A percentile compares a stretch with the other conserved stretches of the same genome.
Conservation (phyloP, 139 green algal genomes). For the Picochlorum sp. region DNA sequence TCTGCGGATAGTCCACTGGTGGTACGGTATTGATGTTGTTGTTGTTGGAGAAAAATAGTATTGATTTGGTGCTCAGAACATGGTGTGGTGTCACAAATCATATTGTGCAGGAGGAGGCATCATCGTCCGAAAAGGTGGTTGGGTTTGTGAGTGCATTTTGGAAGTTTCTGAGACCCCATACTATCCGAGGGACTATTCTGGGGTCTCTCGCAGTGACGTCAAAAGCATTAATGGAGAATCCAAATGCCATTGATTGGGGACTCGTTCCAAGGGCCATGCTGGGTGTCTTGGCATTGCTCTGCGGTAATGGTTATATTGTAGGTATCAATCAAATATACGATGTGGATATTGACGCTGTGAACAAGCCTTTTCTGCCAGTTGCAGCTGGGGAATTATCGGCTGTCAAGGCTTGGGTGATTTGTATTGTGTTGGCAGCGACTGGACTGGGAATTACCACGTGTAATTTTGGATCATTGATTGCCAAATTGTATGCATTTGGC, state of each 20-base stretch:
- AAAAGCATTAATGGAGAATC: conserved; percentile 60
- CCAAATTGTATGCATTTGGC: conserved; percentile 78
- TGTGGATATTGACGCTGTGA: conserved; percentile 90
- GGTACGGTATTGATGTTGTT: too few relatives aligned
- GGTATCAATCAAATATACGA: conserved; percentile 98
- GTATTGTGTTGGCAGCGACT: conserved; percentile 49
- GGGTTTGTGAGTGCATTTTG: conserved; percentile 83
- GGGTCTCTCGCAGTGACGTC: conserved; percentile 69
- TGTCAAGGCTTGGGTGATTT: conserved; percentile 60
- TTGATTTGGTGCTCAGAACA: too few relatives aligned
- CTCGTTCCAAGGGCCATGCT: conserved; percentile 77
- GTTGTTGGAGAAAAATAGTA: too few relatives aligned
- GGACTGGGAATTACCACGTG: conserved; percentile 63
- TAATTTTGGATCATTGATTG: conserved; percentile 87
- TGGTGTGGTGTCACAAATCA: too few relatives aligned
- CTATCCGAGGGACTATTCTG: conserved; percentile 84
- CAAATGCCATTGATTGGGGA: conserved; percentile 72
- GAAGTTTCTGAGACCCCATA: conserved; percentile 97
- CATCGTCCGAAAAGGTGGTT: conserved; percentile 19
- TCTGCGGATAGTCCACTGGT: too few relatives aligned
- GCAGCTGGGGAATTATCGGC: conserved; percentile 72
- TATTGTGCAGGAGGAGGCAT: background rate
- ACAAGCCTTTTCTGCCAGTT: conserved; percentile 97
- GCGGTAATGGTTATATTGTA: conserved; percentile 98
- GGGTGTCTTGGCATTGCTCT: conserved; percentile 82